A percentile compares a stretch with the other conserved stretches of the same genome.
These are phyloP conservation scores for Anisogramma anomala DNA, from an alignment of 2,329 filamentous ascomycete genomes.

Conservation along the genomic window DNA sequence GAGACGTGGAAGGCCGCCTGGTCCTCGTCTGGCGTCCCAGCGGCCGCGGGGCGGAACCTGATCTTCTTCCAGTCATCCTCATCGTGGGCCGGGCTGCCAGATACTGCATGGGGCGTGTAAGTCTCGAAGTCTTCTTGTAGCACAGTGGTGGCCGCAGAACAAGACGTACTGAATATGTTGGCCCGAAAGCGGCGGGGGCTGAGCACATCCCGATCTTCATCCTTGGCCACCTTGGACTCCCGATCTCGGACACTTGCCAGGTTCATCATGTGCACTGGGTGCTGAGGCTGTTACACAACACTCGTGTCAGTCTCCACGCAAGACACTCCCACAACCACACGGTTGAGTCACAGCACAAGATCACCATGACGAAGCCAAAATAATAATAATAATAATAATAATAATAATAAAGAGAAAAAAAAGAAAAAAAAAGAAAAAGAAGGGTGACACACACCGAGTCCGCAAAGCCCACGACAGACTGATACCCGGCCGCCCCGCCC, in stretches of 20 bases:
- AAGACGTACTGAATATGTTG: conserved; percentile 46
- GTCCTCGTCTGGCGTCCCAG: conserved; percentile 34
- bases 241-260: conserved; percentile 52
- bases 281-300: conserved; percentile 31
- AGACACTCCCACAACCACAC: not conserved
- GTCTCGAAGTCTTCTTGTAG: not conserved
- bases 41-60: conserved; percentile 31
- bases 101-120: conserved; percentile 30
- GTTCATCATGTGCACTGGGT: conserved; percentile 58
- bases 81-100: conserved; percentile 50
- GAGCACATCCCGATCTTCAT: conserved; percentile 36
- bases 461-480: conserved; percentile 55
- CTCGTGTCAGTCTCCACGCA: not conserved
- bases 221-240: conserved; percentile 41
- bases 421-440: too few relatives aligned
- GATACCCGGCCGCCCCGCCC: conserved; percentile 47
- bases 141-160: not conserved
- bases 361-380: too few relatives aligned
- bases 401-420: too few relatives aligned
- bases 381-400: too few relatives aligned
- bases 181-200: conserved; percentile 56
- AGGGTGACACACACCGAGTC: conserved; percentile 54
- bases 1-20: conserved; percentile 40
- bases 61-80: conserved; percentile 61
- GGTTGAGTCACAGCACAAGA: too few relatives aligned